These are phyloP conservation scores for Backusella liffmaniae DNA, from an alignment of 192 early-diverging fungal genomes.

Conservation along the genomic window DNA sequence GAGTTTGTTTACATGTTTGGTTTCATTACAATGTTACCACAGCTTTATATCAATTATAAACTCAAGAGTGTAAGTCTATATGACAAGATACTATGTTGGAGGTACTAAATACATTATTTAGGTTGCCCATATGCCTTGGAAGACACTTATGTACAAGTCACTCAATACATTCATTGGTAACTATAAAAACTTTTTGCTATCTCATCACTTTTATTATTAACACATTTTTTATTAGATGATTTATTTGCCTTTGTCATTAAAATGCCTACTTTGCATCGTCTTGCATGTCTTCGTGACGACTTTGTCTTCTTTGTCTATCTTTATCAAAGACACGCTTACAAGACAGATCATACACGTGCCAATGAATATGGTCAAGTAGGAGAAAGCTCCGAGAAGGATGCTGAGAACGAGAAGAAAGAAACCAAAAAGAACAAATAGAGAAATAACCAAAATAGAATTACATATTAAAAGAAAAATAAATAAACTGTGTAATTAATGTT, in stretches of 20 bases:
- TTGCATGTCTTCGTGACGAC: conserved; percentile 86
- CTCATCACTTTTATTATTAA: background rate
- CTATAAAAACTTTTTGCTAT: background rate
- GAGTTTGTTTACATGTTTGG: conserved; percentile 92
- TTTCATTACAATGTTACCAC: conserved; percentile 81
- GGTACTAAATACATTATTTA: conserved; percentile 14
- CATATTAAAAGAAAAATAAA: background rate
- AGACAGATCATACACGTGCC: conserved; percentile 75
- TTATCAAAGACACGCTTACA: conserved; percentile 81
- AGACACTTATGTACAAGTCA: conserved; percentile 90
- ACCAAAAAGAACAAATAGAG: conserved; percentile 13
- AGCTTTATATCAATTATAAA: conserved; percentile 92
- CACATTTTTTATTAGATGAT: conserved; percentile 55
- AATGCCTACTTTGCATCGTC: conserved; percentile 86
- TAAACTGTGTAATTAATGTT: background rate
- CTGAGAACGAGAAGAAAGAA: conserved; percentile 13
- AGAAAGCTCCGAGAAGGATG: background rate
- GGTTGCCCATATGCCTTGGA: conserved; percentile 94
- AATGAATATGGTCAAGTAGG: conserved; percentile 90
- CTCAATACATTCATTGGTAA: conserved; percentile 58
- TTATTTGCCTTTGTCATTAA: conserved; percentile 93
- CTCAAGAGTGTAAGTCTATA: conserved; percentile 55
- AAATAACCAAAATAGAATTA: background rate
- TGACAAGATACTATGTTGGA: background rate
- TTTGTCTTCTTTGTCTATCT: conserved; percentile 86